These are phyloP conservation scores for Claviceps fusiformis DNA, from an alignment of 2,329 filamentous ascomycete genomes.

Conservation along the genomic window DNA sequence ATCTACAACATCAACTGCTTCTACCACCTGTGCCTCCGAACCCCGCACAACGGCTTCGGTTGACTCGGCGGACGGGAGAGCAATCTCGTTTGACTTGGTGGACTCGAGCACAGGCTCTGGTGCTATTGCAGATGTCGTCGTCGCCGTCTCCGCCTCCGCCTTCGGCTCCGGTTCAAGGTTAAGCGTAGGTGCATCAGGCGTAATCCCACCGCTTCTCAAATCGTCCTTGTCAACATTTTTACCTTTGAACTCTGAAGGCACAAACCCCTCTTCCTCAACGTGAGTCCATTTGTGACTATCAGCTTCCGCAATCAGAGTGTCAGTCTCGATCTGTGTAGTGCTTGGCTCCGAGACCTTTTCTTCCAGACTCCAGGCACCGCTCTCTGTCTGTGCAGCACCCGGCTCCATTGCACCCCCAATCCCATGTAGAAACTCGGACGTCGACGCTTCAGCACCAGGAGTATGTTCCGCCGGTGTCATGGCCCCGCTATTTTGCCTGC, in stretches of 20 bases:
- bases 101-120: background rate
- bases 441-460: background rate
- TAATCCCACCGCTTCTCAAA: background rate
- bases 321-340: background rate
- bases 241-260: background rate
- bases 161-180: background rate
- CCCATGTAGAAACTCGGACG: background rate
- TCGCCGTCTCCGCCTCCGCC: no score
- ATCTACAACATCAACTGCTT: background rate
- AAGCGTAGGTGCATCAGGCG: background rate
- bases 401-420: background rate
- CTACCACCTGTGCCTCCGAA: background rate
- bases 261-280: background rate
- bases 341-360: background rate
- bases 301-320: background rate
- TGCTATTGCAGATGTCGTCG: background rate
- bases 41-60: background rate
- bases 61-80: background rate
- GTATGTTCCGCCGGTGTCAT: background rate
- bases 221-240: background rate
- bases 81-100: background rate
- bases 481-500: background rate
- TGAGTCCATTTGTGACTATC: background rate
- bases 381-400: background rate
- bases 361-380: background rate